A percentile compares a stretch with the other conserved stretches of the same genome.
Conservation (phyloP, 768 basidiomycete genomes). For the Serendipita vermifera region DNA sequence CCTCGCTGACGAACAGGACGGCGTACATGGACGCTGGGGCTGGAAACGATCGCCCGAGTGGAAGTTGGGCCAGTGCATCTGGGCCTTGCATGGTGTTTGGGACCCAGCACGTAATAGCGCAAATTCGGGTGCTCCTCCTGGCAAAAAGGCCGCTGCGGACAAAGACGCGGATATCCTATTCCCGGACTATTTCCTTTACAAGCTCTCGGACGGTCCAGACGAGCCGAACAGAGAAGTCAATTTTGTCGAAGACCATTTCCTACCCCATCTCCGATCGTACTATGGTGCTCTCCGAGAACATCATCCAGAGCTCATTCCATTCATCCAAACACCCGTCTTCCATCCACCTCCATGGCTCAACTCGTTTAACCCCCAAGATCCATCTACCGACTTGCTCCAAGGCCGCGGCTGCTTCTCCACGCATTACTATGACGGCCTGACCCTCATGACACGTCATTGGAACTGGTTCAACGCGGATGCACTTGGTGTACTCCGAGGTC, state of each 20-base stretch:
- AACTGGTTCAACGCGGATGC: constrained; percentile 95
- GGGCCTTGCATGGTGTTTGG: constrained; percentile 89
- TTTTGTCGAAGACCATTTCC: constrained; percentile 72
- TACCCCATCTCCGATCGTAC: constrained; percentile 51
- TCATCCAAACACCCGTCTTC: constrained; percentile 87
- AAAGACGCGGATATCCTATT: constrained; percentile 50
- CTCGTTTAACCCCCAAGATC: constrained; percentile 27
- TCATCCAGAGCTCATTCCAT: constrained; percentile 77
- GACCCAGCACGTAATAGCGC: constrained; percentile 26
- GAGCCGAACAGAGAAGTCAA: constrained; percentile 32
- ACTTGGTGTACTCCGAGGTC: constrained; percentile 65
- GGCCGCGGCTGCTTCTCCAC: constrained; percentile 62
- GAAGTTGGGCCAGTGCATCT: constrained; percentile 66
- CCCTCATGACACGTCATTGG: constrained; percentile 85
- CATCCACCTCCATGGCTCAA: constrained; percentile 53
- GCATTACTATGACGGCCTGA: constrained; percentile 93
- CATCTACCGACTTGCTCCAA: constrained; percentile 24
- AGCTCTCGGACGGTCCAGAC: constrained; percentile 27
- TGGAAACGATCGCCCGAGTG: constrained; percentile 66
- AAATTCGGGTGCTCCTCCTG: neutral
- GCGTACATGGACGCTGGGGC: constrained; percentile 59
- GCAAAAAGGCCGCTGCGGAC: constrained; percentile 16
- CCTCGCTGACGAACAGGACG: constrained; percentile 28
- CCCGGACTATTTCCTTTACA: constrained; percentile 61
- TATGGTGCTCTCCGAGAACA: constrained; percentile 42